Evolutionary conservation across 495 filamentous ascomycete species (phyloP).

Genomic region (Talaromyces proteolyticus): DNA sequence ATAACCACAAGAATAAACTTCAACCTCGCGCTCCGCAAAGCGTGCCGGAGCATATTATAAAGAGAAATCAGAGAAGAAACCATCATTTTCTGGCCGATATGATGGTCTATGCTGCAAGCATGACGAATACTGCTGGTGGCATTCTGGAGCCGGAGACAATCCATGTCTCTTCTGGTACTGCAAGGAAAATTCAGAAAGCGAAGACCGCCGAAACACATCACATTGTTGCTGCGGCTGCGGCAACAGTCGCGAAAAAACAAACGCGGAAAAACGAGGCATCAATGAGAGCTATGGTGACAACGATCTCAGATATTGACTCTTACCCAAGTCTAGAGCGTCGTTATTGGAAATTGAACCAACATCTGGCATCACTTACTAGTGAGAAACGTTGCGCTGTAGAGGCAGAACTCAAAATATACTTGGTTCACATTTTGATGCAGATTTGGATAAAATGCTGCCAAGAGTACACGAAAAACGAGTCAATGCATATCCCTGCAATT

Average conservation of each 20-base stretch:
- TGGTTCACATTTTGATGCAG: background rate
- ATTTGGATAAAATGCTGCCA: conserved; percentile 18
- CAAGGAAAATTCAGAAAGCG: background rate
- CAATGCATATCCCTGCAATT: background rate
- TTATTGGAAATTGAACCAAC: background rate
- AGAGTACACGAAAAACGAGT: conserved; percentile 5
- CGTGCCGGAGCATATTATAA: background rate
- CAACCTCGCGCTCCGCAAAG: background rate
- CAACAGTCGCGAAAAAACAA: background rate
- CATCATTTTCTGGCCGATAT: conserved; percentile 57
- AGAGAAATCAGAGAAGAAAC: conserved; percentile 34
- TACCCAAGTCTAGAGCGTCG: background rate
- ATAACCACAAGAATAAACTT: conserved; percentile 40
- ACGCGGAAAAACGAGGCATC: background rate
- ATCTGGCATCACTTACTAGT: background rate
- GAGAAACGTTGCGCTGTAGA: background rate
- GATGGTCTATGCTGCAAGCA: conserved; percentile 60
- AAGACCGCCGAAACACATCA: background rate
- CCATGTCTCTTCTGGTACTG: background rate
- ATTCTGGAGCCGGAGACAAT: conserved; percentile 57
- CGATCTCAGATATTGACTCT: background rate
- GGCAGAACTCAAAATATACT: background rate
- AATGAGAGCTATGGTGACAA: background rate
- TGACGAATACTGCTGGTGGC: conserved; percentile 59
- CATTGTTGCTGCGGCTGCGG: background rate